phyloP scores from a whole-genome alignment of 2,329 filamentous ascomycete species.

The Colletotrichum somersetense region DNA sequence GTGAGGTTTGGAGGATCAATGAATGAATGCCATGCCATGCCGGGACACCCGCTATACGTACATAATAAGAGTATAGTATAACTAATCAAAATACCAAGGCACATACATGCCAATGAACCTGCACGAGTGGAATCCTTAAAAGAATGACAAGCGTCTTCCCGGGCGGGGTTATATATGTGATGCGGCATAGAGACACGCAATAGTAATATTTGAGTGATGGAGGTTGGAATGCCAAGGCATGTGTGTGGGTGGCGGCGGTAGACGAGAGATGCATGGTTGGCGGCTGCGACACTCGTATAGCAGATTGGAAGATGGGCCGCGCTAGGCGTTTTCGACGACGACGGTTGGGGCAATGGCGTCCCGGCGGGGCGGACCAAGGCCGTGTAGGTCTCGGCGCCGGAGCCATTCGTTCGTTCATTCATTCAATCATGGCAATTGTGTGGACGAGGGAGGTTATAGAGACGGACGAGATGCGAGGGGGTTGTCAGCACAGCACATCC shows the following conservation, averaged over 20 bases:
- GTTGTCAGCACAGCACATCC: background rate
- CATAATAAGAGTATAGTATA: background rate
- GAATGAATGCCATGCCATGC: no score
- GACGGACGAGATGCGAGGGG: slow-evolving; percentile 1
- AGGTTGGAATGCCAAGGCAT: slow-evolving; percentile 19
- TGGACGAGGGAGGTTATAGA: background rate
- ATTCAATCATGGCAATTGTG: no score
- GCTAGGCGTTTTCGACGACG: slow-evolving; percentile 10
- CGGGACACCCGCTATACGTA: background rate
- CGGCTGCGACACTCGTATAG: slow-evolving; percentile 28
- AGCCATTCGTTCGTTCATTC: background rate
- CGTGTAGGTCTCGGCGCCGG: slow-evolving; percentile 28
- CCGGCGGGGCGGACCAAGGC: slow-evolving; percentile 3
- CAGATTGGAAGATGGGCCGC: background rate
- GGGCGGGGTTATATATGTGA: slow-evolving; percentile 12
- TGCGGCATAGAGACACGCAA: background rate
- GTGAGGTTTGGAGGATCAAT: background rate
- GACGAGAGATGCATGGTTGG: no score
- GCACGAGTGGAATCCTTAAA: background rate
- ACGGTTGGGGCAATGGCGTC: slow-evolving; percentile 27
- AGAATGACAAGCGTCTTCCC: background rate
- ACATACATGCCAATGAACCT: slow-evolving; percentile 4
- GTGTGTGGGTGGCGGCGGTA: no score
- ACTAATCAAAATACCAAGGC: slow-evolving; percentile 7
- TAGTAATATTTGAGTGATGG: slow-evolving; percentile 18